Base-by-base conservation (phyloP, 805 yeast species). In the Geotrichum ghanense region DNA sequence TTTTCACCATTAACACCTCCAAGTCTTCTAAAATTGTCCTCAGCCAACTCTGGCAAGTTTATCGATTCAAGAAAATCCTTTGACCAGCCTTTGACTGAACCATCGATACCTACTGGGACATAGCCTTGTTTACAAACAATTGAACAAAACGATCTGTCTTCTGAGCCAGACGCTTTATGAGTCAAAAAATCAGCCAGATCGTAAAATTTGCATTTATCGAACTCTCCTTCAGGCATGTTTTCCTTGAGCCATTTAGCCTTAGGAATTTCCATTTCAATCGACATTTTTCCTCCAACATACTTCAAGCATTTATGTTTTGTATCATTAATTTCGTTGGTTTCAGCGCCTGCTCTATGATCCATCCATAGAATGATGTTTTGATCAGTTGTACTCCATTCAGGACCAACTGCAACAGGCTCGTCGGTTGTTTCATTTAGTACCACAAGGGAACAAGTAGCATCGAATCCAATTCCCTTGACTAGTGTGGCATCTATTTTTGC, bases 261-360 rank as follows among this genome's bases (percentile, higher is more conserved):
- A 50, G 98, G 98, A 53, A 92, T 73, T 62, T 92, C 97, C 97
- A 92, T 92, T 66, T 90, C 98, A 58, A 92, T 83, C 44, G 97
- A 88, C 97, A 92, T 90, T 57, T 80, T 82, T 17, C 97, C 97
- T 49, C 98, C 98, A 19, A 92, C 97, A 62, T 86, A 92, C 62
- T 85, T 83, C 59, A 92, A 72, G 49, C 84, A 78, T 59, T 76
- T 78, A 60, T 87, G 94, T 27, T 75, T 74, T 0, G 95, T 83
- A 39, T 81, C 76, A 65, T 90, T 90, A 62, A 92, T 88, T 48
- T 70, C 76, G 47, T 77, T 69, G 12, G 96, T 88, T 61, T 90
- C 95, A 5, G 71, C 69, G 14, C 73, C 80, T 0, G 97, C 97
- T 53, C 98, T 76, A 65, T 92, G 98, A 67, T 92, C 98, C 97